These are phyloP conservation scores for Trichoderma oligosporum DNA, from an alignment of 2,329 filamentous ascomycete genomes.

Conservation along the genomic window DNA sequence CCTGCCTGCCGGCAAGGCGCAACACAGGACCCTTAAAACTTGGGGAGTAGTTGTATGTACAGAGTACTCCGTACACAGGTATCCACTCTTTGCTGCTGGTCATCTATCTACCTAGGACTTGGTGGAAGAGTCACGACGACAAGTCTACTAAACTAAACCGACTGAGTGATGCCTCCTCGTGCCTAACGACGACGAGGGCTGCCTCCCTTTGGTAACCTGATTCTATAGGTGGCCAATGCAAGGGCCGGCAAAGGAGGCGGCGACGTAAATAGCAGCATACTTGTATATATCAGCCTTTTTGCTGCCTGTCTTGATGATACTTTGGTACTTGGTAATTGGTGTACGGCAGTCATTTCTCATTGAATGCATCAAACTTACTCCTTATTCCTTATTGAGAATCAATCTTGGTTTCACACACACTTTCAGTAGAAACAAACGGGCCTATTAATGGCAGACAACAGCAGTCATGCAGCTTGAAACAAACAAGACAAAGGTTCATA, in stretches of 20 bases:
- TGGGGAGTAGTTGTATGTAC: no score
- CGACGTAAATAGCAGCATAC: no score
- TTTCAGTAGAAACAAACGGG: no score
- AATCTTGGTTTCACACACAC: no score
- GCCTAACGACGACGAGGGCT: constrained; percentile 3
- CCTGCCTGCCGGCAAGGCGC: not conserved
- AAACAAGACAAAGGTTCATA: not conserved
- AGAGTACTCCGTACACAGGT: no score
- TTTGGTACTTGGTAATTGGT: no score
- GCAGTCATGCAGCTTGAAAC: not conserved
- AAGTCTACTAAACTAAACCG: not conserved
- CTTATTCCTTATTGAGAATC: no score
- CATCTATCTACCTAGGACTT: constrained; percentile 15
- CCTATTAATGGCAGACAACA: not conserved
- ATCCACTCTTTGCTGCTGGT: constrained; percentile 11
- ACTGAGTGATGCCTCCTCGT: not conserved
- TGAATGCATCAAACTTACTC: no score
- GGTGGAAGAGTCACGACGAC: no score
- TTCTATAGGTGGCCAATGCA: not conserved
- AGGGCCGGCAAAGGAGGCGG: constrained; percentile 10
- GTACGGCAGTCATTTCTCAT: no score
- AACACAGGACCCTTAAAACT: constrained; percentile 9
- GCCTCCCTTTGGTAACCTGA: not conserved
- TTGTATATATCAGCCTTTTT: no score
- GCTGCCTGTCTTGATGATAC: no score